phyloP scores from a whole-genome alignment of 495 filamentous ascomycete species.

The Mytilinidion resinicola region DNA sequence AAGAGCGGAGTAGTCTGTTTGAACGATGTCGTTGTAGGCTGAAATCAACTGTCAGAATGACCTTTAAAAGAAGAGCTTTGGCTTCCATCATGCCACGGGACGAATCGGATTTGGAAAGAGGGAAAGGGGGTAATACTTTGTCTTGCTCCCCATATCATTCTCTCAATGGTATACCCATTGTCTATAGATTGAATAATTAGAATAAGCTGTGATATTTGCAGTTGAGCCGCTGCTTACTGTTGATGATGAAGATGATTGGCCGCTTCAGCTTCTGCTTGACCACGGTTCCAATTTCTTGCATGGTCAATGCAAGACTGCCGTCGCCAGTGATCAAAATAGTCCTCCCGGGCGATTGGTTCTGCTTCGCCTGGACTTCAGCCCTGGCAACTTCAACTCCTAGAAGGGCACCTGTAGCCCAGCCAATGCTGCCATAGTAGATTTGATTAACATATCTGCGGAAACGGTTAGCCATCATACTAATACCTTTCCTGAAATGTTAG shows the following conservation, averaged over 20 bases:
- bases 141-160: slow-evolving; percentile 37
- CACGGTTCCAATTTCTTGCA: slow-evolving; percentile 39
- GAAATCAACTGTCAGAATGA: background rate
- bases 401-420: slow-evolving; percentile 33
- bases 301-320: slow-evolving; percentile 36
- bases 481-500: background rate
- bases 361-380: slow-evolving; percentile 6
- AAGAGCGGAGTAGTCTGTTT: slow-evolving; percentile 32
- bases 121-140: slow-evolving; percentile 12
- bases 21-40: slow-evolving; percentile 39
- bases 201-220: too few relatives aligned
- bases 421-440: slow-evolving; percentile 38
- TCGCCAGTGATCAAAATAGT: slow-evolving; percentile 37
- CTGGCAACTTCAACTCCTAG: slow-evolving; percentile 34
- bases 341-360: slow-evolving; percentile 15
- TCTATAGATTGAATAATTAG: too few relatives aligned
- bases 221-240: slow-evolving; percentile 20
- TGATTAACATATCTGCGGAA: slow-evolving; percentile 29
- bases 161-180: slow-evolving; percentile 38
- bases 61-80: background rate
- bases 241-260: slow-evolving; percentile 35
- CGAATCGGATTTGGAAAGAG: background rate
- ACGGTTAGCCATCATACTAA: background rate
- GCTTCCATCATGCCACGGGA: background rate
- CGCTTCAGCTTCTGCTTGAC: slow-evolving; percentile 25